Evolutionary conservation across 495 filamentous ascomycete species (phyloP).

Genomic region (Hyphodiscus hymeniophilus): DNA sequence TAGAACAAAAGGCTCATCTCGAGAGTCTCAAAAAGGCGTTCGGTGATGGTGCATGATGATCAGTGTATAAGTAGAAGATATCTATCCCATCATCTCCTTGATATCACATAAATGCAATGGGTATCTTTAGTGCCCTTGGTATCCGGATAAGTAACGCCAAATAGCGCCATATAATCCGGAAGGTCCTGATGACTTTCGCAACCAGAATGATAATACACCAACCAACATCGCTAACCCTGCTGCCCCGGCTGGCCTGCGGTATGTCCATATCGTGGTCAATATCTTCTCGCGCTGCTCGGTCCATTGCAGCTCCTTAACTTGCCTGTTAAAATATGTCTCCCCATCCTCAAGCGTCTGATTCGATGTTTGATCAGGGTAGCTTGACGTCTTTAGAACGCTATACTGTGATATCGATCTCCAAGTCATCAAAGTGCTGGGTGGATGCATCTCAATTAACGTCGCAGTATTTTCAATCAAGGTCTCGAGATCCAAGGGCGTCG

Average conservation of each 20-base stretch:
- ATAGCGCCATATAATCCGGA: conserved; percentile 17
- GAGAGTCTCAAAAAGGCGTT: conserved; percentile 31
- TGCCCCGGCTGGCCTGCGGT: conserved; percentile 47
- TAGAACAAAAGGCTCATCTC: conserved; percentile 63
- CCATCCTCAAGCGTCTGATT: conserved; percentile 52
- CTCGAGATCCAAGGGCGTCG: conserved; percentile 77
- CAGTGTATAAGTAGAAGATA: not conserved
- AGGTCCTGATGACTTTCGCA: conserved; percentile 19
- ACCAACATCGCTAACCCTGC: conserved; percentile 57
- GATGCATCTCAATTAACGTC: conserved; percentile 52
- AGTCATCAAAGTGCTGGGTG: conserved; percentile 62
- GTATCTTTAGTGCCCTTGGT: conserved; percentile 13
- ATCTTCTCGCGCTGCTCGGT: conserved; percentile 48
- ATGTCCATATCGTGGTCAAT: conserved; percentile 46
- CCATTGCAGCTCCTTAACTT: conserved; percentile 58
- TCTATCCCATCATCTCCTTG: not conserved
- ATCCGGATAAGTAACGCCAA: conserved; percentile 16
- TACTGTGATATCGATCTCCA: conserved; percentile 65
- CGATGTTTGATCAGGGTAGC: conserved; percentile 31
- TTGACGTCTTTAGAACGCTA: conserved; percentile 81
- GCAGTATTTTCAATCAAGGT: conserved; percentile 57
- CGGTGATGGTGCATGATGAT: conserved; percentile 4
- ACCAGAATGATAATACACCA: conserved; percentile 47
- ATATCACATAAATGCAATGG: not conserved
- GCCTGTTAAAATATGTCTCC: conserved; percentile 53